Base-by-base conservation (phyloP, 148 eudicot genomes). In the Vaccinium darrowii region DNA sequence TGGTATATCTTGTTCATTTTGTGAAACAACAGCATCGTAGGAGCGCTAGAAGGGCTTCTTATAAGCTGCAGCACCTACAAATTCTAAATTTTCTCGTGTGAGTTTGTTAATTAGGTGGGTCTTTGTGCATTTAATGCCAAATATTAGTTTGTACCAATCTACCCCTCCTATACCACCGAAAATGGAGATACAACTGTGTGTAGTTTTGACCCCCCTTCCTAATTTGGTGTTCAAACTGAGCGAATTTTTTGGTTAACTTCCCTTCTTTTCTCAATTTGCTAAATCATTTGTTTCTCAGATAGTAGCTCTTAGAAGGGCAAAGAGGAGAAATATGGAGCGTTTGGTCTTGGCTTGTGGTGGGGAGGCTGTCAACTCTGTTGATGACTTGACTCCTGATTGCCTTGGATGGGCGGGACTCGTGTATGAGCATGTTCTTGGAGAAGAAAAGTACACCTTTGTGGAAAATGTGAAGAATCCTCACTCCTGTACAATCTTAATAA, bases 341-440 rank as follows among this genome's bases (percentile, higher is more conserved):
- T 88, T 96, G 89, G 92, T 96, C 82, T 91, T 96, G 92, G 98
- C 99, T 83, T 96, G 99, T 88, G 99, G 99, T 83, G 99, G 99
- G 80, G 99, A 96, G 84, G 97, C 97, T 84, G 92, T 96, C 54
- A 93, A 94, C 83, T 96, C 98, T 23, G 98, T 96, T 50, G 99
- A 96, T 87, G 99, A 93, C 86, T 72, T 94, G 85, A 93, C 94
- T 85, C 94, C 97, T 54, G 98, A 93, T 80, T 91, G 90, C 89
- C 98, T 96, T 88, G 99, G 99, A 57, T 96, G 99, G 98, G 99
- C 99, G 86, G 99, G 99, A 86, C 90, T 93, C 87, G 98, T 96
- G 33, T 92, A 94, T 85, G 98, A 94, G 87, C 98, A 96, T 89
- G 97, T 96, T 75, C 95, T 96, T 71, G 99, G 99, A 54, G 99